Evolutionary conservation across 148 eudicot species (phyloP).

Genomic region (Vaccinium darrowii): DNA sequence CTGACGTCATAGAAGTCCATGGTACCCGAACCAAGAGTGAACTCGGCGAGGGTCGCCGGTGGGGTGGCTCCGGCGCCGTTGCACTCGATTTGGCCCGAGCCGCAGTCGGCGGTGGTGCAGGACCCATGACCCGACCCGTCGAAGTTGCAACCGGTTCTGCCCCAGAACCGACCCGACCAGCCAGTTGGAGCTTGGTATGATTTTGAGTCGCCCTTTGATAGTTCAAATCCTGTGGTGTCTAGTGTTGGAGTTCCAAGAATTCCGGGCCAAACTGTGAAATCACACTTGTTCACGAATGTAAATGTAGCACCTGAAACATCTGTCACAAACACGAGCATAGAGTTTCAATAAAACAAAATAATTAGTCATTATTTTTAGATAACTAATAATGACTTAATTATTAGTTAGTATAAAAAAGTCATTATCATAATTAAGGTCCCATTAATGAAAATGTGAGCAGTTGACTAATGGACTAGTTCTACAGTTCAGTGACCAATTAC

Average conservation of each 20-base stretch:
- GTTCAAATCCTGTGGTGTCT: slow-evolving; percentile 67
- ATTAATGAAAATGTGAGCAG: background rate
- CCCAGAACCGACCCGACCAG: slow-evolving; percentile 97
- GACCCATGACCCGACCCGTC: slow-evolving; percentile 59
- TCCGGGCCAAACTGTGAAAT: slow-evolving; percentile 74
- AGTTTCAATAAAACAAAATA: background rate
- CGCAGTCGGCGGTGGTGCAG: slow-evolving; percentile 70
- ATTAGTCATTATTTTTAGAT: too few species aligned
- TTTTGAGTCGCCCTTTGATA: slow-evolving; percentile 40
- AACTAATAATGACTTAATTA: too few species aligned
- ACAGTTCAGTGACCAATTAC: too few species aligned
- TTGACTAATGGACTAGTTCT: too few species aligned
- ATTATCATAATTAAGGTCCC: too few species aligned
- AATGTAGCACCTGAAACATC: slow-evolving; percentile 45
- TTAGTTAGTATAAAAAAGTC: too few species aligned
- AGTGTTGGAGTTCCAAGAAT: slow-evolving; percentile 50
- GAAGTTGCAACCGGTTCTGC: slow-evolving; percentile 66
- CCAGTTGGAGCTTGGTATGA: slow-evolving; percentile 66
- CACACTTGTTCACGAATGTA: slow-evolving; percentile 71
- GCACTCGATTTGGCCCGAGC: slow-evolving; percentile 60
- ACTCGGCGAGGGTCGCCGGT: slow-evolving; percentile 75
- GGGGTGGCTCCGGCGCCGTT: slow-evolving; percentile 64
- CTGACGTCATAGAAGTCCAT: slow-evolving; percentile 84
- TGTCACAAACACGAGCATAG: background rate
- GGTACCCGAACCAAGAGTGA: slow-evolving; percentile 67